Base-by-base conservation (phyloP, 306 rosid species). In the Quercus variabilis region DNA sequence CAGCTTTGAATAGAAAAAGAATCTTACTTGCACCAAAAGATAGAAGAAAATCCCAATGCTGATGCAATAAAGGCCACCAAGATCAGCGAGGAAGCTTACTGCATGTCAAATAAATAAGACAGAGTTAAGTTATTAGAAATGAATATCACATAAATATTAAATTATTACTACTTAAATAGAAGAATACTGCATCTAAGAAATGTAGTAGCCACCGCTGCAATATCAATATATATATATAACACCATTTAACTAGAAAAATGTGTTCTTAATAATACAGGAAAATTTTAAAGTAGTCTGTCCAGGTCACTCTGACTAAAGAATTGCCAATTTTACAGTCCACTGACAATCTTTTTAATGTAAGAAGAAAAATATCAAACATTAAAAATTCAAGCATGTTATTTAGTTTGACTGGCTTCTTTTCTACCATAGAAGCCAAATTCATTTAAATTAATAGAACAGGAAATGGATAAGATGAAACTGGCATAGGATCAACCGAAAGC, bases 31-130 rank as follows among this genome's bases (percentile, higher is more conserved):
- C 85, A 90, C 85, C 82, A 96, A 81, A 73, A 96, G 90, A 89
- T 89, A 96, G 82, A 93, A 90, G 82, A 96, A 93, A 75, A 96
- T 76, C 76, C 92, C 97, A 72, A 96, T 77, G 75, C 97, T 91
- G 83, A 96, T 80, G 87, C 99, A 96, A 84, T 96, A 96, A 41
- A 96, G 86, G 80, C 99, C 99, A 85, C 99, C 98, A 56, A 96
- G 92, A 83, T 96, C 98, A 5, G 99, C 99, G 65, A 96, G 97
- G 89, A 96, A 96, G 86, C 98, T 85, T 90, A 96, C 98, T 96
- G 89, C 90, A 84, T 3, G 1, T 33, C 65, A 63, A 25, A 33
- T 60, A 64, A 68, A 78, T 73, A 64, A 80, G 75, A 74, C 67
- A 76, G 49, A 54, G 76, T 83, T 58, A 74, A 83, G 81, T 62